Conservation (phyloP, 2,329 filamentous ascomycete species). For the Colletotrichum brevisporum region DNA sequence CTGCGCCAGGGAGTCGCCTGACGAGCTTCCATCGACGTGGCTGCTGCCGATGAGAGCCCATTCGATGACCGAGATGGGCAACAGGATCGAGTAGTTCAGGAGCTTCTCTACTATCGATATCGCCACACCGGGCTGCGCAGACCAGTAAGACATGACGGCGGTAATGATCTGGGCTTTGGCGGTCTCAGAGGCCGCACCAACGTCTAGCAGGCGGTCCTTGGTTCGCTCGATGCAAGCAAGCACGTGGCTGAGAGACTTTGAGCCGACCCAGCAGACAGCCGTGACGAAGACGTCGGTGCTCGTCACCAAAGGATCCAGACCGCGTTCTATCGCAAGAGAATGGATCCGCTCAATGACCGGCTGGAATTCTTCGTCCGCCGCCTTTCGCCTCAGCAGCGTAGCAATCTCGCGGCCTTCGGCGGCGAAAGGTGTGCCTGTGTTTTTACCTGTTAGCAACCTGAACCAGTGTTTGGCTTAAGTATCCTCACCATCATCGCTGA, state of each 20-base stretch:
- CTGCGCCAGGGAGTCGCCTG: conserved; percentile 78
- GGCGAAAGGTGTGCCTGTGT: conserved; percentile 81
- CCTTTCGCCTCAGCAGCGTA: conserved; percentile 85
- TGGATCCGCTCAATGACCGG: conserved; percentile 85
- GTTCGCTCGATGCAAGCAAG: conserved; percentile 95
- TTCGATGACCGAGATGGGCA: conserved; percentile 85
- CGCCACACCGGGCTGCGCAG: conserved; percentile 90
- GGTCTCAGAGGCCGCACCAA: conserved; percentile 80
- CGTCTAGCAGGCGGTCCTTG: conserved; percentile 87
- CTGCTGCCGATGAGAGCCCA: conserved; percentile 82
- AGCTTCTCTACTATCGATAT: conserved; percentile 96
- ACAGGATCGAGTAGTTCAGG: conserved; percentile 96
- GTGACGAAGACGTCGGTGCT: conserved; percentile 96
- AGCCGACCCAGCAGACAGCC: conserved; percentile 91
- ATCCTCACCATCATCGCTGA: conserved; percentile 77
- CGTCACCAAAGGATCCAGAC: conserved; percentile 84
- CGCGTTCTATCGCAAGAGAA: conserved; percentile 78
- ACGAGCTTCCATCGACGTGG: conserved; percentile 65
- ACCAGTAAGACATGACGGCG: conserved; percentile 94
- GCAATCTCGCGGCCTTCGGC: conserved; percentile 88
- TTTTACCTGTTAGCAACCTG: conserved; percentile 40
- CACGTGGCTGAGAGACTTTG: conserved; percentile 96
- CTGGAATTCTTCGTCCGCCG: conserved; percentile 88
- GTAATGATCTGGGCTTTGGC: conserved; percentile 91
- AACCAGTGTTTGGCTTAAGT: conserved; percentile 3